These are phyloP conservation scores for Mariannaea elegans DNA, from an alignment of 2,329 filamentous ascomycete genomes.

Conservation along the genomic window DNA sequence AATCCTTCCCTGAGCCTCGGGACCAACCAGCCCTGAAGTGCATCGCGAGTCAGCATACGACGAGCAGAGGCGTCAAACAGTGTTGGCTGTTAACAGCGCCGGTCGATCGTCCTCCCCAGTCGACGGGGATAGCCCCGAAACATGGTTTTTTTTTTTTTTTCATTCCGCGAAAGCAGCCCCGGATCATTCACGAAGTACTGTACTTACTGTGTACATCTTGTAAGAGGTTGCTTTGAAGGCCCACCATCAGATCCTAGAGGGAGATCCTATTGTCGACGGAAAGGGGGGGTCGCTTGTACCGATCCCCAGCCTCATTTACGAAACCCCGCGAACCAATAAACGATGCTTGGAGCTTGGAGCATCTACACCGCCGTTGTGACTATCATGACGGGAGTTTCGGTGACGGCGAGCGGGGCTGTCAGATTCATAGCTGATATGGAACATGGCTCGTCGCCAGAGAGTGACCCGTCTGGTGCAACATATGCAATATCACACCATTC, in stretches of 20 bases:
- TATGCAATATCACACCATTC: conserved; percentile 3
- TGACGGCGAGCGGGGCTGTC: conserved; percentile 8
- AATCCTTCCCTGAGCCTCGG: conserved; percentile 34
- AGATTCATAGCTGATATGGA: conserved; percentile 8
- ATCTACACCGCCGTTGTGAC: conserved; percentile 12
- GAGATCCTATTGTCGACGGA: conserved; percentile 14
- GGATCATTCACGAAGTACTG: no score
- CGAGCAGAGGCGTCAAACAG: no score
- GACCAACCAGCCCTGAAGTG: conserved; percentile 28
- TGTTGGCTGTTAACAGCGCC: conserved; percentile 21
- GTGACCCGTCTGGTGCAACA: conserved; percentile 1
- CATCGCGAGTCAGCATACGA: conserved; percentile 27
- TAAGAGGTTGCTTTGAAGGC: conserved; percentile 4
- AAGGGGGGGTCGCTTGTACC: conserved; percentile 11
- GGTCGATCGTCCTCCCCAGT: conserved; percentile 28
- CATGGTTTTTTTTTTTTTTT: no score
- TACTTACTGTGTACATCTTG: background rate
- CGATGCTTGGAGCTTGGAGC: background rate
- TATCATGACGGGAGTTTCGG: background rate
- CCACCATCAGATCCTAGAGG: conserved; percentile 19
- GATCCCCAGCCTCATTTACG: conserved; percentile 18
- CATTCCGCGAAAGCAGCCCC: no score
- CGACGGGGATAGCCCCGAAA: conserved; percentile 19
- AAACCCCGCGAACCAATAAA: background rate
- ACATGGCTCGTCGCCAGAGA: background rate